A percentile compares a stretch with the other conserved stretches of the same genome.
Evolutionary conservation across 371 early-diverging fungal genomes (phyloP).

Genomic region (Mucor sp.): DNA sequence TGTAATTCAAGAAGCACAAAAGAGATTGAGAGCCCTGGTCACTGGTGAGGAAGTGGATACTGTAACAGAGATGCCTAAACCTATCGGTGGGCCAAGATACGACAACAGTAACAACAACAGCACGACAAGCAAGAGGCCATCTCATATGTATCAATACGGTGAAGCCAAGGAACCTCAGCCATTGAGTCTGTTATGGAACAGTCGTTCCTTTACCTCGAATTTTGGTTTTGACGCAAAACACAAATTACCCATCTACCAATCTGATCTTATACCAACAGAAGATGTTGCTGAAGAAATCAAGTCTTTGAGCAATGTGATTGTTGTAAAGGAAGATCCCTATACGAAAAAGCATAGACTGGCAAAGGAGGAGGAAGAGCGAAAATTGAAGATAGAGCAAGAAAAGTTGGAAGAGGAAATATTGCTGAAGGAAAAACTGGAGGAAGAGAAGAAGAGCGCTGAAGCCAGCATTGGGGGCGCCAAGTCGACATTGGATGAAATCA

Average conservation of each 20-base stretch:
- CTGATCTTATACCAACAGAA: conserved; percentile 2
- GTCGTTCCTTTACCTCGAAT: conserved; percentile 7
- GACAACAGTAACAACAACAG: background rate
- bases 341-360: background rate
- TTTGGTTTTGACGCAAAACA: conserved; percentile 22
- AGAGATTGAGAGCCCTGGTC: conserved; percentile 5
- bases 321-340: background rate
- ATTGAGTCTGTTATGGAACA: conserved; percentile 7
- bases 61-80: background rate
- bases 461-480: background rate
- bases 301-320: background rate
- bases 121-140: background rate
- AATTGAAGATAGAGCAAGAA: background rate
- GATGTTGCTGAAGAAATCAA: background rate
- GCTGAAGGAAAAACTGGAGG: background rate
- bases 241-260: conserved; percentile 14
- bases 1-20: conserved; percentile 19
- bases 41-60: background rate
- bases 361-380: background rate
- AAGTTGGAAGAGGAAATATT: background rate
- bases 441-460: background rate
- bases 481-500: background rate
- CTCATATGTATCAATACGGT: conserved; percentile 6
- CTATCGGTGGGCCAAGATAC: background rate
- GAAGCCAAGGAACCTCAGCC: background rate